These are phyloP conservation scores for Podospora pseudoanserina DNA, from an alignment of 495 filamentous ascomycete species.

Conservation along the genomic window DNA sequence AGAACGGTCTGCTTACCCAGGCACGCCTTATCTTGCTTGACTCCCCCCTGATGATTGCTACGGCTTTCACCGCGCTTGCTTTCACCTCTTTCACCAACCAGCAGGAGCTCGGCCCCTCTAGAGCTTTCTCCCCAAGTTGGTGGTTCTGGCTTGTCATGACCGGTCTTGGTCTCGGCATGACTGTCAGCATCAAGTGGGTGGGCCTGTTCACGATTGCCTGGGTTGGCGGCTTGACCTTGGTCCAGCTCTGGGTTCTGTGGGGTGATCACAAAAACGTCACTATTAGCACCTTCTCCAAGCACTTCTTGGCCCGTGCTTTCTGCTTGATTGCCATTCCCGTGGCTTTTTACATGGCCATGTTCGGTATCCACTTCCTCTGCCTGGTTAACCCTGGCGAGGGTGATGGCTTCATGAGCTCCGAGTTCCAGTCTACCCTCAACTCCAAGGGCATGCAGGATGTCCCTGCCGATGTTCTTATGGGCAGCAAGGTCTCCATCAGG, in stretches of 20 bases:
- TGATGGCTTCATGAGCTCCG: slow-evolving; percentile 98
- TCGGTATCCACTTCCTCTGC: slow-evolving; percentile 91
- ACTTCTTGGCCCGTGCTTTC: slow-evolving; percentile 86
- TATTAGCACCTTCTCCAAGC: slow-evolving; percentile 85
- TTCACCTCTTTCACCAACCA: slow-evolving; percentile 96
- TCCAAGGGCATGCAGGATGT: slow-evolving; percentile 95
- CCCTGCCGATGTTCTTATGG: slow-evolving; percentile 84
- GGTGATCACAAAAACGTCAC: slow-evolving; percentile 83
- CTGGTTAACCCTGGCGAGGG: slow-evolving; percentile 92
- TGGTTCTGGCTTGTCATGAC: slow-evolving; percentile 96
- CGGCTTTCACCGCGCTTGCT: slow-evolving; percentile 82
- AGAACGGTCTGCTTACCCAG: slow-evolving; percentile 93
- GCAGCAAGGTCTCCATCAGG: slow-evolving; percentile 78
- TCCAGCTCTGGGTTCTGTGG: slow-evolving; percentile 92
- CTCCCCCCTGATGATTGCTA: slow-evolving; percentile 90
- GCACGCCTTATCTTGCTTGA: slow-evolving; percentile 94
- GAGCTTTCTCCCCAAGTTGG: slow-evolving; percentile 85
- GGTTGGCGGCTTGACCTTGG: slow-evolving; percentile 85
- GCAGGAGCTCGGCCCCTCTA: slow-evolving; percentile 83
- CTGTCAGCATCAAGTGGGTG: slow-evolving; percentile 97
- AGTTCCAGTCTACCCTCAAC: slow-evolving; percentile 97
- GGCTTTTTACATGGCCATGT: slow-evolving; percentile 91
- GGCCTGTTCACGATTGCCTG: slow-evolving; percentile 97
- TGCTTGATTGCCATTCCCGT: slow-evolving; percentile 88
- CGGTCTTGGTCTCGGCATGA: slow-evolving; percentile 83